Evolutionary conservation across 163 green algal genomes (phyloP).

Genomic region (Smithsoniella earleae): DNA sequence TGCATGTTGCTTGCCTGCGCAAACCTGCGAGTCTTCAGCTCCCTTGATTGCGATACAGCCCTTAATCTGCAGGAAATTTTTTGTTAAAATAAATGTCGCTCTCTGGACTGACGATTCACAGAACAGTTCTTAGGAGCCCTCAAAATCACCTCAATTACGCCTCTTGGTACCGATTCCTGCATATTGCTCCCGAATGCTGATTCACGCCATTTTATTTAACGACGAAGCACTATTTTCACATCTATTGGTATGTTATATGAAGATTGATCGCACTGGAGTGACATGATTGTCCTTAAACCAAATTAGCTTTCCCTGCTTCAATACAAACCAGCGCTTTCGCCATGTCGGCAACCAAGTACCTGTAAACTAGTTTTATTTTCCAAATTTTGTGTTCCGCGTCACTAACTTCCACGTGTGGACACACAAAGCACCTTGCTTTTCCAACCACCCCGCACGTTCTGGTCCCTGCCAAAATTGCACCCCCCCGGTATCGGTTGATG

Average conservation of each 20-base stretch:
- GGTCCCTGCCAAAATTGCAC: conserved; percentile 18
- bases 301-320: conserved; percentile 98
- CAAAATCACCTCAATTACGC: conserved; percentile 70
- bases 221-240: background rate
- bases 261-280: conserved; percentile 44
- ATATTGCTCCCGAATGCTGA: background rate
- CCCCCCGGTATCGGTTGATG: conserved; percentile 16
- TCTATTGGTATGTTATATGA: background rate
- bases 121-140: background rate
- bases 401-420: no score
- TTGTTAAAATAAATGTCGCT: background rate
- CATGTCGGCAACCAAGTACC: conserved; percentile 26
- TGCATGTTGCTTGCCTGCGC: conserved; percentile 63
- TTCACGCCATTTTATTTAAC: background rate
- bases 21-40: conserved; percentile 86
- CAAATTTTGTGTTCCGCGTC: background rate
- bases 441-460: background rate
- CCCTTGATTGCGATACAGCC: conserved; percentile 96
- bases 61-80: conserved; percentile 53
- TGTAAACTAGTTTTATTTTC: background rate
- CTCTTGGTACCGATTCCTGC: conserved; percentile 70
- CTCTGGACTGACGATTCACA: background rate
- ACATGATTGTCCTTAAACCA: conserved; percentile 95
- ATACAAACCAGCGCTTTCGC: conserved; percentile 78
- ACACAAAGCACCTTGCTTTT: conserved; percentile 20